phyloP scores from a whole-genome alignment of 345 rosid genomes.

The Citrus glauca region DNA sequence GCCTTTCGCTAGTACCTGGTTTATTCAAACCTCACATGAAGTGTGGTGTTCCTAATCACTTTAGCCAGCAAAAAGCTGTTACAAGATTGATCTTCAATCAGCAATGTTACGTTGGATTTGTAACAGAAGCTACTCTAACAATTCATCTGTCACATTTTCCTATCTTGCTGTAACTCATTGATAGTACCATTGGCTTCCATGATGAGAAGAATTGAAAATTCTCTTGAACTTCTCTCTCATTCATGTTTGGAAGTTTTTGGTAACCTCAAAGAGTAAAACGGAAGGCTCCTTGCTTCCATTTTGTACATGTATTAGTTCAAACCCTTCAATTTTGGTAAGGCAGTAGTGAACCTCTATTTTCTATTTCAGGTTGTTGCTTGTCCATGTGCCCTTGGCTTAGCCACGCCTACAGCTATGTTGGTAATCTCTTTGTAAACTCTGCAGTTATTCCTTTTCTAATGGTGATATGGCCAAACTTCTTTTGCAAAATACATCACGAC shows the following conservation, averaged over 20 bases:
- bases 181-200: neutral
- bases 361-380: constrained; percentile 87
- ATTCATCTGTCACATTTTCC: neutral
- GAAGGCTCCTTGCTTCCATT: neutral
- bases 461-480: constrained; percentile 15
- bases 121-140: neutral
- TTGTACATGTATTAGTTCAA: neutral
- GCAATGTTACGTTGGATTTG: neutral
- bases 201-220: neutral
- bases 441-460: constrained; percentile 6
- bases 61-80: neutral
- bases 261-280: neutral
- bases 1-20: neutral
- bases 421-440: constrained; percentile 34
- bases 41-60: neutral
- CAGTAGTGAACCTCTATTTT: constrained; percentile 15
- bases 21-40: neutral
- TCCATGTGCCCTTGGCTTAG: constrained; percentile 98
- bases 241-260: neutral
- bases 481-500: neutral
- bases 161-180: neutral
- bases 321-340: neutral
- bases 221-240: neutral
- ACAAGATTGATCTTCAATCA: neutral
- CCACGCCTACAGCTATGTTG: constrained; percentile 98